Evolutionary conservation across 2,329 filamentous ascomycete genomes (phyloP), one percentile per base, ranked within the genome.

Genomic region (Knufia fluminis): DNA sequence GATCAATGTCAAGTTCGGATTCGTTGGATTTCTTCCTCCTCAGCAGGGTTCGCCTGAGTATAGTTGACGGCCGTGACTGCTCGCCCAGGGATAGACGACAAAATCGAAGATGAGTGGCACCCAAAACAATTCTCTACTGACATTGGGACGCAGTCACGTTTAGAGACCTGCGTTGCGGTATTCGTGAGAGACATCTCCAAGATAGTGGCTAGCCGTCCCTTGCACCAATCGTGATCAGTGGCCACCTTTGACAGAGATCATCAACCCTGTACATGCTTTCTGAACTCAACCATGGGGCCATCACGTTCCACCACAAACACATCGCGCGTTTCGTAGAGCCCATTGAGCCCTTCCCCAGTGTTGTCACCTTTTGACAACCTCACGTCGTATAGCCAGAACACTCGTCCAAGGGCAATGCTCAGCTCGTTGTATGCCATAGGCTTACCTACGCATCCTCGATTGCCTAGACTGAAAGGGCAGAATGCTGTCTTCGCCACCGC

Each of bases 401-500:
- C 46, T 23, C 61, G 60, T 9, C 66, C 67, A 39, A 70, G 49
- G 7, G 66, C 67, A 45, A 68, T 49, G n/a, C 60, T 59, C 60
- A 70, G 63, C 51, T 71, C 68, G 60, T 68, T 66, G 43, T 68
- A 62, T 1, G 68, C 68, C 64, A 71, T 64, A 33, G 64, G 64
- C 56, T 70, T 70, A 3, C 68, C 68, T 50, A 69, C 65, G 46
- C 68, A 71, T 1, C 67, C 67, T 1, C 68, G 62, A 1, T 65
- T 66, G 1, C 68, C 68, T 31, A 70, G 65, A 35, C 64, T 67
- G 45, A 71, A 71, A 12, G 53, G 48, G 28, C 43, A 87, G 66
- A 86, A 91, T 0, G 85, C 85, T 26, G 72, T 74, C 46, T 82
- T 76, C 1, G 84, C 82, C 4, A 70, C 60, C 2, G 72, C 68